Conservation (phyloP, 805 yeast genomes). For the Kregervanrija pseudodelftensis region DNA sequence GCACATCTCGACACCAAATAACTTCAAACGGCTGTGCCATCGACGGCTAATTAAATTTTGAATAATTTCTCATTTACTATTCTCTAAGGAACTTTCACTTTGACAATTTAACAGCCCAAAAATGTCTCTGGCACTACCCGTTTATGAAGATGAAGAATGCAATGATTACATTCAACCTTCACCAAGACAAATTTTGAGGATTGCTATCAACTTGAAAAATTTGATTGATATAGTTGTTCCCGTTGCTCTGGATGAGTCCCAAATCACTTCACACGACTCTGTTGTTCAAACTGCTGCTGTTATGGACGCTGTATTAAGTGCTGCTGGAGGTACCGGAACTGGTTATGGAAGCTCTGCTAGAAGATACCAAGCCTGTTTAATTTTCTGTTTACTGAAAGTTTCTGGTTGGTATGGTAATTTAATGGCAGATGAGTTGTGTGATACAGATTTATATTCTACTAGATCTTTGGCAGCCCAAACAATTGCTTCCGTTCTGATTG, state of each 20-base stretch:
- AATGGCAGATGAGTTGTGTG: conserved; percentile 53
- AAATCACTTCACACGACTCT: conserved; percentile 49
- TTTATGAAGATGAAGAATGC: conserved; percentile 24
- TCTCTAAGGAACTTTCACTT: neutral
- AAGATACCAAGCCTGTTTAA: conserved; percentile 59
- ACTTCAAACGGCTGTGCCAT: no score
- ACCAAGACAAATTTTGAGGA: conserved; percentile 59
- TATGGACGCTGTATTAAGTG: conserved; percentile 52
- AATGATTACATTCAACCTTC: conserved; percentile 40
- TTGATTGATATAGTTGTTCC: conserved; percentile 64
- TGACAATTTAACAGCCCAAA: neutral
- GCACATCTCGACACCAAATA: no score
- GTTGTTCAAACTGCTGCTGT: conserved; percentile 53
- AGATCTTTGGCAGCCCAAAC: conserved; percentile 68
- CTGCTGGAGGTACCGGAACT: conserved; percentile 75
- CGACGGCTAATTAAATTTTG: no score
- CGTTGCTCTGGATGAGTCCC: conserved; percentile 33
- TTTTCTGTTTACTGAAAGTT: conserved; percentile 70
- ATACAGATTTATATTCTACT: conserved; percentile 52
- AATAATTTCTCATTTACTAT: neutral
- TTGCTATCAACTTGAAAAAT: conserved; percentile 66
- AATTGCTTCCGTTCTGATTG: conserved; percentile 65
- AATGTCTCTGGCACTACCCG: conserved; percentile 15
- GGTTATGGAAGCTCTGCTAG: conserved; percentile 50
- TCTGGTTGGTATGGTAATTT: conserved; percentile 69